Percentiles rank a stretch among this genome's conserved stretches.
Evolutionary conservation across 495 filamentous ascomycete species (phyloP).

Genomic region (Penicillium bovifimosum): DNA sequence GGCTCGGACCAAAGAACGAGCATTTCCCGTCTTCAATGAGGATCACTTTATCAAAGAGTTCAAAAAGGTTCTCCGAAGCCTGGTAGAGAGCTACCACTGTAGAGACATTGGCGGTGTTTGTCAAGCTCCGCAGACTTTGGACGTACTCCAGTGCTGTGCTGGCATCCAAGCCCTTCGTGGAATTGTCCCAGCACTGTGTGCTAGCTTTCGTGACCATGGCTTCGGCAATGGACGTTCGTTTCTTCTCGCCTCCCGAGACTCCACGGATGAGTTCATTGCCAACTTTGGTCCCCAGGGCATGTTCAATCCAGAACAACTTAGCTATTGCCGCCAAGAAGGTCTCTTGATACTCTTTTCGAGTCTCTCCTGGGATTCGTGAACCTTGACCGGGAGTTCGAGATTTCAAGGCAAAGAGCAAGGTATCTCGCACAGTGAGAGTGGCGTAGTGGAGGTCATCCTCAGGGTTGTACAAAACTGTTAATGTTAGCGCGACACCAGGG

Average conservation of each 20-base stretch:
- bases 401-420: slow-evolving; percentile 64
- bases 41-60: slow-evolving; percentile 66
- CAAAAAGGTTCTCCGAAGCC: slow-evolving; percentile 62
- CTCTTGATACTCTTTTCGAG: slow-evolving; percentile 54
- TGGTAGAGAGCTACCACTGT: slow-evolving; percentile 66
- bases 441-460: slow-evolving; percentile 76
- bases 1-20: slow-evolving; percentile 56
- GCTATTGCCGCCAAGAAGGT: slow-evolving; percentile 66
- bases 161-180: slow-evolving; percentile 62
- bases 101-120: slow-evolving; percentile 56
- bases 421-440: slow-evolving; percentile 64
- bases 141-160: slow-evolving; percentile 64
- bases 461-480: slow-evolving; percentile 54
- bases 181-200: slow-evolving; percentile 66
- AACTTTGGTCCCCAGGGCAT: slow-evolving; percentile 61
- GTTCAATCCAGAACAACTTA: slow-evolving; percentile 74
- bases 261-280: slow-evolving; percentile 63
- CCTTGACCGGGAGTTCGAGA: slow-evolving; percentile 61
- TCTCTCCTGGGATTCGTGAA: slow-evolving; percentile 54
- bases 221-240: slow-evolving; percentile 66
- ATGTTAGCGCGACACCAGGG: not conserved
- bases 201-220: slow-evolving; percentile 61
- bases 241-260: slow-evolving; percentile 69
- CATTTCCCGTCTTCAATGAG: slow-evolving; percentile 63
- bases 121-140: slow-evolving; percentile 54